Evolutionary conservation across 148 eudicot species (phyloP), one percentile per base, ranked within the genome.

Genomic region (Vaccinium myrtillus): DNA sequence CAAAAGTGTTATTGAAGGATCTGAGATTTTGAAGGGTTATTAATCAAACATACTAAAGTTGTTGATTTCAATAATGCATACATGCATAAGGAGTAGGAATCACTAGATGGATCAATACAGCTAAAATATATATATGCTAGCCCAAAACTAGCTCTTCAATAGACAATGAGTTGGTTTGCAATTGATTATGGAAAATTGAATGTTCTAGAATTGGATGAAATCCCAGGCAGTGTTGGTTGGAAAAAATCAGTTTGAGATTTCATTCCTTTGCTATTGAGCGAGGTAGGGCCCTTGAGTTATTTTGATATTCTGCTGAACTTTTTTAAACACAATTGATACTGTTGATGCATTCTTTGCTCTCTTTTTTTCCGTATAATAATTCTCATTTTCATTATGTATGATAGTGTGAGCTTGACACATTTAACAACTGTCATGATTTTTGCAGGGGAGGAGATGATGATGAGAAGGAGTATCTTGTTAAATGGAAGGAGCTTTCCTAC

Each of bases 381-480:
- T 69, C 32, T 69, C 43, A 8, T 50, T 12, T 69, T 27, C 43
- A 14, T 46, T 18, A 21, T 7, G 9, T 23, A 16, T 43, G 46
- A 48, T 13, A 43, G 25, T 81, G 7, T 65, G 76, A 53, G 25
- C 84, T 30, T 49, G 59, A 48, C 14, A 69, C 48, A 11, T 82
- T 14, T 49, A 27, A 39, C 75, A 36, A 27, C 27, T 19, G 39
- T n/a, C 39, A 43, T 80, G 54, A 27, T 73, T 58, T 85, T 83
- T 82, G 76, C 84, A 97, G 99, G 89, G 98, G 89, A 25, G 98
- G 90, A 21, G 87, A 77, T 21, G 95, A 90, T 81, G 98, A 86
- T 25, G 98, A 92, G 80, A 97, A 94, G 91, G 94, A 97, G 88
- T 97, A 97, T 87, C 85, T 92, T 86, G 99, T 97, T 49, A 97